Base-by-base conservation (phyloP, 2,329 filamentous ascomycete species). In the Paecilomyces fulvus region DNA sequence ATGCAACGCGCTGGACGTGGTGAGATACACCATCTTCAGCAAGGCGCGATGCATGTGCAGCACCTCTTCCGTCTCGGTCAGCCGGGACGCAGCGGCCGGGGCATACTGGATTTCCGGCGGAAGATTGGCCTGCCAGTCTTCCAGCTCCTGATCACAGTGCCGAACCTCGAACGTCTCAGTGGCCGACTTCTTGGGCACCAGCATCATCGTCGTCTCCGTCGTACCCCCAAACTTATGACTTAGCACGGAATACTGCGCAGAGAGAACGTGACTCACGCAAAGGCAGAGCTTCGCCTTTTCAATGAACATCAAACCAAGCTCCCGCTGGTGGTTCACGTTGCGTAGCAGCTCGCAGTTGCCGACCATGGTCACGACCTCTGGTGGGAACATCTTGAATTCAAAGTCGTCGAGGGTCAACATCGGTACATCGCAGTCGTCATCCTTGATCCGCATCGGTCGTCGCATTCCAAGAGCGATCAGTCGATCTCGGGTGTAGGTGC, bases 381-480 rank as follows among this genome's bases (percentile, higher is more conserved):
- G 83, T 1, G 88, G 79, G 11, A 92, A 80, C 0, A 82, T 70
- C 50, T 82, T 79, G 61, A 90, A 85, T 65, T 96, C 90, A 66
- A 97, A 96, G 68, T 97, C 92, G 61, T 83, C 80, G 63, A 94
- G 78, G 12, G 83, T 85, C 53, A 96, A 79, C 89, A 96, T 94
- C 0, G 92, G 90, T 30, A 96, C 91, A 67, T 96, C 90, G 68
- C 90, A 96, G 70, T 96, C 92, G 65, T 94, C 89, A 58, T 91
- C 87, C 78, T 95, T 95, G 73, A 96, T 95, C 54, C 92, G 82
- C 43, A 91, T 96, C 3, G 92, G 92, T 55, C 92, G 84, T 56
- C 92, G 84, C 92, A 96, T 96, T 56, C 92, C 92, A 11, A 97
- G 78, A 1, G 92, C 92, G 60, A 96, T 91, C 48, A 96, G 80